A percentile compares a stretch with the other conserved stretches of the same genome.
Conservation (phyloP, 345 rosid genomes). For the Adansonia digitata region DNA sequence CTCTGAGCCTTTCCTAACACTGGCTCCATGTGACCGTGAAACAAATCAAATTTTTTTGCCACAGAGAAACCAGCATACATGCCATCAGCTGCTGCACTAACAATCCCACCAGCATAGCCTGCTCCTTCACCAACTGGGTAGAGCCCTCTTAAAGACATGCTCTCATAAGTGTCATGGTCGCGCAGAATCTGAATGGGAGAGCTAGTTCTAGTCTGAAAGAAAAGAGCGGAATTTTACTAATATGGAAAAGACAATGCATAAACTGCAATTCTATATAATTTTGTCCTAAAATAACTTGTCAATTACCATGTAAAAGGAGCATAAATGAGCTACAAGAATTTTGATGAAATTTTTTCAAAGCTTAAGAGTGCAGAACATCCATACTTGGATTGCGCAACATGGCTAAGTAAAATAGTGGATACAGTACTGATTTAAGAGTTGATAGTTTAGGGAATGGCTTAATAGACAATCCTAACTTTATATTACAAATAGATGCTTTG, state of each 20-base stretch:
- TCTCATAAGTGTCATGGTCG: slow-evolving; percentile 61
- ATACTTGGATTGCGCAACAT: background rate
- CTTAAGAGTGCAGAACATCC: background rate
- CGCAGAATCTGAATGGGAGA: slow-evolving; percentile 81
- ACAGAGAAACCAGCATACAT: slow-evolving; percentile 81
- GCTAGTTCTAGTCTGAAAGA: slow-evolving; percentile 81
- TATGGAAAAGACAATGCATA: background rate
- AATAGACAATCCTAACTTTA: background rate
- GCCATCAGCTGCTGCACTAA: slow-evolving; percentile 98
- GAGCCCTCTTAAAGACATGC: slow-evolving; percentile 68
- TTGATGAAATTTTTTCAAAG: background rate
- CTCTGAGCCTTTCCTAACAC: slow-evolving; percentile 64
- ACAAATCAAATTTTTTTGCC: slow-evolving; percentile 60
- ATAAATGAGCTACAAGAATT: background rate
- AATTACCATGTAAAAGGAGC: background rate
- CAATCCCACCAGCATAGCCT: slow-evolving; percentile 97
- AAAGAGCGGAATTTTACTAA: slow-evolving; percentile 4
- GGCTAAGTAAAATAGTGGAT: background rate
- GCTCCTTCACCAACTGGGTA: slow-evolving; percentile 99
- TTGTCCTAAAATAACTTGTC: background rate
- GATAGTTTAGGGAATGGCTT: background rate
- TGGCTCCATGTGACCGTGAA: slow-evolving; percentile 50
- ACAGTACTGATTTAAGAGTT: background rate
- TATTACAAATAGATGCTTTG: background rate
- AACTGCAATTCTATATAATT: background rate